phyloP scores from a whole-genome alignment of 1,284 basidiomycete genomes.

The Rhodotorula glutinis region DNA sequence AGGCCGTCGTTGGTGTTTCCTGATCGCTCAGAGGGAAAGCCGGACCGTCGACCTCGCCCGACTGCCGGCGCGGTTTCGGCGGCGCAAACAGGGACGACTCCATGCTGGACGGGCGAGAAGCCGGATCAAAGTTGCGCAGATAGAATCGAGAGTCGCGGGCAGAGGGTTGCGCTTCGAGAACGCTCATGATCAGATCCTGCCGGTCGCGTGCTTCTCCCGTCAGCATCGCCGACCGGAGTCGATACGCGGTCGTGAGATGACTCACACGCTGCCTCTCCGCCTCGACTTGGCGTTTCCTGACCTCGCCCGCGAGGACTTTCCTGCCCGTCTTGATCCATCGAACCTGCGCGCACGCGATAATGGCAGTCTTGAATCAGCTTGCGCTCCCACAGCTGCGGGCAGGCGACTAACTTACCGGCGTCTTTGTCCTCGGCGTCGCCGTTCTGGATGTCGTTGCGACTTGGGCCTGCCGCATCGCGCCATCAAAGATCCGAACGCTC shows the following conservation, averaged over 20 bases:
- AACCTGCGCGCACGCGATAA: not conserved
- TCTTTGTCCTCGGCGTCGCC: not conserved
- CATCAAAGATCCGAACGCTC: not conserved
- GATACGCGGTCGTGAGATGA: not conserved
- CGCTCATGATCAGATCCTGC: slow-evolving; percentile 94
- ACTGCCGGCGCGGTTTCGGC: not conserved
- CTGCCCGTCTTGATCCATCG: slow-evolving; percentile 1
- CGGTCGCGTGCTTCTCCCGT: not conserved
- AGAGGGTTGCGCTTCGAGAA: slow-evolving; percentile 89
- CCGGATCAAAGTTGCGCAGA: slow-evolving; percentile 71
- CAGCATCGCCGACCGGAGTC: too few species aligned
- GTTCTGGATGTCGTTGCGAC: not conserved
- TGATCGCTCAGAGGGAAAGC: slow-evolving; percentile 41
- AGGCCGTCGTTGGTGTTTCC: slow-evolving; percentile 44
- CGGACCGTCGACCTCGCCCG: slow-evolving; percentile 20
- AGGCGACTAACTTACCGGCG: not conserved
- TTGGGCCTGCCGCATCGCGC: not conserved
- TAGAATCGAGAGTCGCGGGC: slow-evolving; percentile 85
- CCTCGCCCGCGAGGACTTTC: slow-evolving; percentile 5
- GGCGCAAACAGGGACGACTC: not conserved
- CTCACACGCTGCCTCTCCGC: slow-evolving; percentile 34
- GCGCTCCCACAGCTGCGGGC: too few species aligned
- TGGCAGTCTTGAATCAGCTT: too few species aligned
- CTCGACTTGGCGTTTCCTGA: slow-evolving; percentile 25
- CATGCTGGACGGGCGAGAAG: slow-evolving; percentile 44